phyloP scores from a whole-genome alignment of 352 stramenopile genomes.

The Phytopythium oedochilum region DNA sequence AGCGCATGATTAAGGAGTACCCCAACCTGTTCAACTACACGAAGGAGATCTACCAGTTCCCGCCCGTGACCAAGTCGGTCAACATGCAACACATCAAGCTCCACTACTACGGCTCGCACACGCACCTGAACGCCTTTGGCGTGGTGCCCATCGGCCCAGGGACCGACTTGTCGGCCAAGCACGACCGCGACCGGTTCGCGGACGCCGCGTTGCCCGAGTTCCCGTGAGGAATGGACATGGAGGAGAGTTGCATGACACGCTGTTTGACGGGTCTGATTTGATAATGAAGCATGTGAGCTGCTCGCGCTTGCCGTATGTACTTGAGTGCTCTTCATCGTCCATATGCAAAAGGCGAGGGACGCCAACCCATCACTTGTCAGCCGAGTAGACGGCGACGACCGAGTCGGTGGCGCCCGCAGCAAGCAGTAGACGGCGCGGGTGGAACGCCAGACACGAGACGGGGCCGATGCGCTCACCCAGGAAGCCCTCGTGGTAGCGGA shows the following conservation, averaged over 20 bases:
- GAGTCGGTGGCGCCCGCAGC: slow-evolving; percentile 95
- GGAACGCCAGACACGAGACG: slow-evolving; percentile 96
- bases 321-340: not conserved
- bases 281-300: not conserved
- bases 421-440: slow-evolving; percentile 94
- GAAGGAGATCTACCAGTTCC: slow-evolving; percentile 92
- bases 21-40: slow-evolving; percentile 83
- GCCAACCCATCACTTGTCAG: slow-evolving; percentile 58
- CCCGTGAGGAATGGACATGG: slow-evolving; percentile 1
- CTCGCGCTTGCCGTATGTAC: not conserved
- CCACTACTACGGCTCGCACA: slow-evolving; percentile 96
- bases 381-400: slow-evolving; percentile 92
- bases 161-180: slow-evolving; percentile 40
- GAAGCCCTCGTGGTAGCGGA: slow-evolving; percentile 96
- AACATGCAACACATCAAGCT: slow-evolving; percentile 97
- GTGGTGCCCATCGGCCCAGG: slow-evolving; percentile 89
- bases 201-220: slow-evolving; percentile 28
- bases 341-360: not conserved
- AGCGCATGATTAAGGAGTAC: slow-evolving; percentile 86
- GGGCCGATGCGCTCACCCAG: slow-evolving; percentile 95
- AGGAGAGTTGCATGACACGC: slow-evolving; percentile 8
- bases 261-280: not conserved
- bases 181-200: slow-evolving; percentile 66
- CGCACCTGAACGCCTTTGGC: slow-evolving; percentile 90
- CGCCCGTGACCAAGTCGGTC: slow-evolving; percentile 79